Conservation (phyloP, 192 early-diverging fungal genomes). For the Backusella psychrophila region DNA sequence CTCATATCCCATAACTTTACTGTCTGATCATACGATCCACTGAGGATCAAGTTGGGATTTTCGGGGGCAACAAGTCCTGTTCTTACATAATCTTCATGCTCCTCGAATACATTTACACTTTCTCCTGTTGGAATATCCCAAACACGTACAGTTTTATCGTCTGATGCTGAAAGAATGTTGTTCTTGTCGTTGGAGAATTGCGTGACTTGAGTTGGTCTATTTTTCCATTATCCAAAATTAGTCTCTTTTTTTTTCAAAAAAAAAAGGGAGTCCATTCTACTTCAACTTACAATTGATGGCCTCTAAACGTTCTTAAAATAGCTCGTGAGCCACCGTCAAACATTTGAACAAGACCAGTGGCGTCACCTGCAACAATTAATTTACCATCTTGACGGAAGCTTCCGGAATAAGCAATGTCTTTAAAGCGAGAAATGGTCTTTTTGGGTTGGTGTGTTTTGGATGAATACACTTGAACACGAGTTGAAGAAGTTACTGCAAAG, state of each 20-base stretch:
- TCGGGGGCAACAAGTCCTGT: slow-evolving; percentile 66
- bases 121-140: slow-evolving; percentile 93
- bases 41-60: slow-evolving; percentile 78
- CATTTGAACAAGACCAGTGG: slow-evolving; percentile 81
- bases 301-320: slow-evolving; percentile 63
- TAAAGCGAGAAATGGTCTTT: slow-evolving; percentile 92
- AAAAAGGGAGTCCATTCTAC: not conserved
- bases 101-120: slow-evolving; percentile 64
- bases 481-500: slow-evolving; percentile 87
- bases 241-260: not conserved
- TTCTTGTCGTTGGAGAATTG: slow-evolving; percentile 78
- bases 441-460: slow-evolving; percentile 79
- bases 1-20: slow-evolving; percentile 92
- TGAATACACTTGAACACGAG: slow-evolving; percentile 91
- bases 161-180: slow-evolving; percentile 83
- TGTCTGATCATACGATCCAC: slow-evolving; percentile 96
- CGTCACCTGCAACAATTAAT: slow-evolving; percentile 92
- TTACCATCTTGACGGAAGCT: slow-evolving; percentile 84
- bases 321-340: slow-evolving; percentile 66
- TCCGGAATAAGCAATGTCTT: slow-evolving; percentile 80
- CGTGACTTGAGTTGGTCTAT: slow-evolving; percentile 77
- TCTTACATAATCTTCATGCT: slow-evolving; percentile 92
- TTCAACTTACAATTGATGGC: slow-evolving; percentile 52
- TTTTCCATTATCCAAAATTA: not conserved
- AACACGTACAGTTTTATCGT: slow-evolving; percentile 88